These are phyloP conservation scores for Diddensiella santjacobensis DNA, from an alignment of 805 yeast species.

Conservation along the genomic window DNA sequence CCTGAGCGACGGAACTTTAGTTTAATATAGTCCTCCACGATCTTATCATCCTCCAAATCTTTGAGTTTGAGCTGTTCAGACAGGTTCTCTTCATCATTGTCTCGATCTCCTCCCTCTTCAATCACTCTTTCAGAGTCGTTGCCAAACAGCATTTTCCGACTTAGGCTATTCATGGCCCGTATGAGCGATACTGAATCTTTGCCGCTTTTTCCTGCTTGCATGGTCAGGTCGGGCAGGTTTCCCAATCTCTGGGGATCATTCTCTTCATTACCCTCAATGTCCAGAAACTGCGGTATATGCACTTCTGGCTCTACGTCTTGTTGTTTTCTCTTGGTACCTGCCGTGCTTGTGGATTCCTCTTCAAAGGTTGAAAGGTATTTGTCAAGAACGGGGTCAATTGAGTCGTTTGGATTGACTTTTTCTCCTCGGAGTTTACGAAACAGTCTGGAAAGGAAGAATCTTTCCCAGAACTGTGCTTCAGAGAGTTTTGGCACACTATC, in stretches of 20 bases:
- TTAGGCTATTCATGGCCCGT: constrained; percentile 83
- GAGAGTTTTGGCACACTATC: constrained; percentile 86
- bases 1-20: constrained; percentile 15
- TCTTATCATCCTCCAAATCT: constrained; percentile 25
- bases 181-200: constrained; percentile 71
- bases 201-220: constrained; percentile 59
- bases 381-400: constrained; percentile 83
- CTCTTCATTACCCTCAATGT: constrained; percentile 73
- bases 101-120: constrained; percentile 2
- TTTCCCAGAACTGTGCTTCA: constrained; percentile 94
- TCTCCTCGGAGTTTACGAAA: constrained; percentile 90
- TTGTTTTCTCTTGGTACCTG: constrained; percentile 5
- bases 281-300: constrained; percentile 66
- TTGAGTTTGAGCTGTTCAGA: constrained; percentile 26
- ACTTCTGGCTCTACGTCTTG: constrained; percentile 35
- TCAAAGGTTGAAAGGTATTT: constrained; percentile 72
- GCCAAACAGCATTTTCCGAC: constrained; percentile 65
- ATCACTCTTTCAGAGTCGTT: constrained; percentile 3
- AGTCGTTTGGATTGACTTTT: constrained; percentile 63
- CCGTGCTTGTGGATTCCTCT: constrained; percentile 36
- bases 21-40: constrained; percentile 12
- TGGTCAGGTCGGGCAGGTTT: constrained; percentile 82
- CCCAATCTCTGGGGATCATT: constrained; percentile 77
- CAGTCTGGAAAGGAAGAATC: constrained; percentile 86
- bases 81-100: constrained; percentile 21